Conservation (phyloP, 495 filamentous ascomycete species). For the Rostrohypoxylon terebratum region DNA sequence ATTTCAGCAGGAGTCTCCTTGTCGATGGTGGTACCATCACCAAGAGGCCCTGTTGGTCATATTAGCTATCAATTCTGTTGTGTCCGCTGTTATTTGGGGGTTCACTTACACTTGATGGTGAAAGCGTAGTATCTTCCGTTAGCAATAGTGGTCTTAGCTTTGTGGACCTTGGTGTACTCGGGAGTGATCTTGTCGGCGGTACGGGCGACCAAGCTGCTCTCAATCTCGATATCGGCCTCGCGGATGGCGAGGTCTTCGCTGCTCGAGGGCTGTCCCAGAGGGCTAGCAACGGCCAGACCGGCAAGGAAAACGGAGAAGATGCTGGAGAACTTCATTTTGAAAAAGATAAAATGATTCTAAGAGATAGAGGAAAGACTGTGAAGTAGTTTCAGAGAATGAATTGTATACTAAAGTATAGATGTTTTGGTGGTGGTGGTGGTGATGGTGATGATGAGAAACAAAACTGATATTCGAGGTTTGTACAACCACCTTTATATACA, state of each 20-base stretch:
- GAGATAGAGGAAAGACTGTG: not conserved
- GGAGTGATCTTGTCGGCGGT: not conserved
- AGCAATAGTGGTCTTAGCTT: not conserved
- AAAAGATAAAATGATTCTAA: not conserved
- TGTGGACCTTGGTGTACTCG: not conserved
- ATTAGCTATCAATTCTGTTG: not conserved
- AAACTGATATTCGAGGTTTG: not conserved
- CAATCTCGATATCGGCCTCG: not conserved
- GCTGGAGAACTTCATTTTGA: conserved; percentile 1
- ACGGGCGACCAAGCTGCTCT: not conserved
- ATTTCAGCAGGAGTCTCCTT: not conserved
- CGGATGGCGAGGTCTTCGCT: not conserved
- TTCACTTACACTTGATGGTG: not conserved
- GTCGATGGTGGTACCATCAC: not conserved
- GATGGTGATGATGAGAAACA: not conserved
- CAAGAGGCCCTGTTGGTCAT: not conserved
- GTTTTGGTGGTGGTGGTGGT: not conserved
- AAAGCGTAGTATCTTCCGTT: conserved; percentile 1
- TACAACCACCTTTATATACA: not conserved
- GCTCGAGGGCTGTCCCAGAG: not conserved
- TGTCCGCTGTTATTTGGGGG: not conserved
- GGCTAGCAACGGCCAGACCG: not conserved
- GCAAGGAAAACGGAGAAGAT: not conserved
- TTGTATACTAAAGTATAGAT: not conserved
- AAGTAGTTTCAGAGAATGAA: not conserved